Base-by-base conservation (phyloP, 176 grass and related monocot genomes). In the Oropetium thomaeum region DNA sequence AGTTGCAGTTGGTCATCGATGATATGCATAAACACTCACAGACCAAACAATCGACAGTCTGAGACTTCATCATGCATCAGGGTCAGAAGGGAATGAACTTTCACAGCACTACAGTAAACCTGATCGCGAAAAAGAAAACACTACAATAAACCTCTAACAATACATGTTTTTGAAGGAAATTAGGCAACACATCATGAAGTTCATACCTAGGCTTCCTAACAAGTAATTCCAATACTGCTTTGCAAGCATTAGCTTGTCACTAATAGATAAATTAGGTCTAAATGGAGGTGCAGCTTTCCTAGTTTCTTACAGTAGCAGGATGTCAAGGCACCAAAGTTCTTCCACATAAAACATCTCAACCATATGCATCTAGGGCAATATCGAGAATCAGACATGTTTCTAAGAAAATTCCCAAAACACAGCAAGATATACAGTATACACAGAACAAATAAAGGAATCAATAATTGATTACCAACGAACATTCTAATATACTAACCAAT, bases 251-350 rank as follows among this genome's bases (percentile, higher is more conserved):
- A 31, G 19, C 8, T 30, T 30, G 51, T 75, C 73, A 11, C 26
- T 45, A 75, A 29, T 60, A 4, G 55, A 75, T 61, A n/a, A 74
- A 74, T 10, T 30, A 59, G 54, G 60, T 44, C 55, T 75, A 75
- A 0, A 23, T 5, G 0, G 33, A 62, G 49, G 58, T 51, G 15
- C 45, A 69, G 23, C 41, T 26, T 59, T 66, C 72, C 38, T 79
- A 52, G 40, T 60, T 85, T 73, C 41, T 86, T 62, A 35, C 32
- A 61, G 31, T 15, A 64, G 45, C 8, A 65, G 42, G 38, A 34
- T 23, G 33, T 19, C 19, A 43, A 57, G 12, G 47, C 17, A 26
- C 74, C 74, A 35, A 22, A 19, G 7, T 51, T 42, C 53, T 74
- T 59, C 39, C 43, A 60, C 22, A 1, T 14, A n/a, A 73, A 79